Evolutionary conservation across 345 rosid species (phyloP).

Genomic region (Pistacia atlantica): DNA sequence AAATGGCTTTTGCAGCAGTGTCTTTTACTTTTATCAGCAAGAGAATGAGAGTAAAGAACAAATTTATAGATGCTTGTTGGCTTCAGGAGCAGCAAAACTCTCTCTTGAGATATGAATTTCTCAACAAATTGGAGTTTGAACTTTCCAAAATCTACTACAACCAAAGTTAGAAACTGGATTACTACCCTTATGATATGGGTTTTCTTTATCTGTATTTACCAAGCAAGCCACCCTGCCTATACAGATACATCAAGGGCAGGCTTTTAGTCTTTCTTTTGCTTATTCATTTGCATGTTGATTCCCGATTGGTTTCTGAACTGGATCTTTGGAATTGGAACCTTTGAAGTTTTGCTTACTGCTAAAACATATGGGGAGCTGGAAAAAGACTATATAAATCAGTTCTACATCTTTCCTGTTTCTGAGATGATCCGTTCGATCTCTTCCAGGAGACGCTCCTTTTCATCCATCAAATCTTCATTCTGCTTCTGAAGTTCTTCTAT

Average conservation of each 20-base stretch:
- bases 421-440: constrained; percentile 62
- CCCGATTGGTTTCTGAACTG: neutral
- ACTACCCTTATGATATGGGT: neutral
- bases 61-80: neutral
- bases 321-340: constrained; percentile 8
- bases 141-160: neutral
- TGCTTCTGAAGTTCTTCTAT: constrained; percentile 73
- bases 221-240: neutral
- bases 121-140: neutral
- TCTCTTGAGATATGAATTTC: too few relatives aligned
- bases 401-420: constrained; percentile 42
- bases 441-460: constrained; percentile 67
- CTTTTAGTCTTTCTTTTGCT: neutral
- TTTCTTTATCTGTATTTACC: neutral
- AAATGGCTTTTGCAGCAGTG: neutral
- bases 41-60: neutral
- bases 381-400: neutral
- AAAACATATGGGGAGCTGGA: neutral
- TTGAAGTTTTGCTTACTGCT: constrained; percentile 3
- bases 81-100: too few relatives aligned
- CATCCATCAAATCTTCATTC: constrained; percentile 56
- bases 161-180: neutral
- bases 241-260: neutral
- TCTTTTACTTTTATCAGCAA: too few relatives aligned
- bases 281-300: neutral